Evolutionary conservation across 208 protist genomes (phyloP), one percentile per base, ranked within the genome.

Genomic region (Leishmania braziliensis): DNA sequence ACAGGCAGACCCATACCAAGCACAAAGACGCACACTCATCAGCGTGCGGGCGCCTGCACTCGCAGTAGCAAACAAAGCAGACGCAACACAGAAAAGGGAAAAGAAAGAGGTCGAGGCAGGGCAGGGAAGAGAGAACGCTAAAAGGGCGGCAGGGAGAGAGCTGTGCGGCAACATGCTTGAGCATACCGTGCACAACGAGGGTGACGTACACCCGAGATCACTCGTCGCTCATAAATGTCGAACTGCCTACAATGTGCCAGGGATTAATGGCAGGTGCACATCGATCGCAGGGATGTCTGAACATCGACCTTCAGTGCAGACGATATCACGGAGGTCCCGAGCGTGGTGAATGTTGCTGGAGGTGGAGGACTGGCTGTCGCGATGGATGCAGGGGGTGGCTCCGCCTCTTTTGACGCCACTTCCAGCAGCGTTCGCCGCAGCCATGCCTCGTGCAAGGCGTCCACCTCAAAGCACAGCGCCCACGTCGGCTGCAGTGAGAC

Each of bases 391-490:
- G 60, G 26, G 5, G 29, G 36, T 66, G 60, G 10, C 9, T 9
- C 18, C 29, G n/a, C 8, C 60, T 66, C 29, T 66, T 12, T 39
- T 18, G 60, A 66, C 60, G 60, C 60, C 26, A 66, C 80, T 0
- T 58, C 53, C 4, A 80, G 58, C 1, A 84, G 75, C 43, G 58
- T 53, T 1, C 53, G 1, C 5, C 53, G 80, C 53, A 84, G 48
- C 74, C 80, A 84, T 14, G 56, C 58, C 51, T 54, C 74, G 33
- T 80, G 68, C 56, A 51, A 29, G 2, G 80, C 80, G 8, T 84
- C 80, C 54, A 84, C 80, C 75, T 79, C 80, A 9, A 79, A 75
- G 39, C 75, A 71, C 26, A 84, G 43, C 10, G n/a, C 54, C 80
- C 74, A 84, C 56, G 75, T 62, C 39, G 68, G 14, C 29, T 80